These are phyloP conservation scores for Colletotrichum kahawae DNA, from an alignment of 2,329 filamentous ascomycete genomes.

Conservation along the genomic window DNA sequence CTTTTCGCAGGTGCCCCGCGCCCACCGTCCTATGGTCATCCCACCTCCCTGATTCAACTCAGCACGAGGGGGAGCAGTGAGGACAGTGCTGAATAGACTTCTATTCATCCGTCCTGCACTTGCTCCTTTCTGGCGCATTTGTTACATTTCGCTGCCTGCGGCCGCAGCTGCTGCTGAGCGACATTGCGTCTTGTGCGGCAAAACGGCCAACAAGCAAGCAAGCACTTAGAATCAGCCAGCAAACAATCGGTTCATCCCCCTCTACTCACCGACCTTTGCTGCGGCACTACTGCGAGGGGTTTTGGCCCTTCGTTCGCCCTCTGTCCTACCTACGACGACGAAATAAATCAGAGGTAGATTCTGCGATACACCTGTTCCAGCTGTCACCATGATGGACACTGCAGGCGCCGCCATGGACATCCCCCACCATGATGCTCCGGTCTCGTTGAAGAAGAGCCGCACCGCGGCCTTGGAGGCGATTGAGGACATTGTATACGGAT, in stretches of 20 bases:
- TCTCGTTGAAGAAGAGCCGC: conserved; percentile 18
- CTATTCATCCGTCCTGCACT: conserved; percentile 21
- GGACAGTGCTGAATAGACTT: conserved; percentile 24
- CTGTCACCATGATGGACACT: conserved; percentile 13
- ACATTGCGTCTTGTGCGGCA: background rate
- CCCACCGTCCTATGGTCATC: conserved; percentile 1
- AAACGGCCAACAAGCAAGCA: background rate
- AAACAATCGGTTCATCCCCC: background rate
- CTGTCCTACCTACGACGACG: background rate
- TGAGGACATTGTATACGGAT: conserved; percentile 89
- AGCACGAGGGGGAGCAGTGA: conserved; percentile 20
- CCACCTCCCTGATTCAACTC: conserved; percentile 20
- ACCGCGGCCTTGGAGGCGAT: conserved; percentile 67
- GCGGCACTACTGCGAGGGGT: background rate
- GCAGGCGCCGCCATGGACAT: conserved; percentile 20
- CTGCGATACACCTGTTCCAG: background rate
- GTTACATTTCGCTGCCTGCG: background rate
- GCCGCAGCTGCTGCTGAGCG: background rate
- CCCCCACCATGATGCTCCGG: conserved; percentile 18
- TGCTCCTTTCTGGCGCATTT: conserved; percentile 15
- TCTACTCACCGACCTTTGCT: conserved; percentile 1
- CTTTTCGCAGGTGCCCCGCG: conserved; percentile 17
- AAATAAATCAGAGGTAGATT: background rate
- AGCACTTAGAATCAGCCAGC: background rate
- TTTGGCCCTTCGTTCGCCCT: background rate